Evolutionary conservation across 139 green algal genomes (phyloP).

Genomic region (Asterochloris sp.): DNA sequence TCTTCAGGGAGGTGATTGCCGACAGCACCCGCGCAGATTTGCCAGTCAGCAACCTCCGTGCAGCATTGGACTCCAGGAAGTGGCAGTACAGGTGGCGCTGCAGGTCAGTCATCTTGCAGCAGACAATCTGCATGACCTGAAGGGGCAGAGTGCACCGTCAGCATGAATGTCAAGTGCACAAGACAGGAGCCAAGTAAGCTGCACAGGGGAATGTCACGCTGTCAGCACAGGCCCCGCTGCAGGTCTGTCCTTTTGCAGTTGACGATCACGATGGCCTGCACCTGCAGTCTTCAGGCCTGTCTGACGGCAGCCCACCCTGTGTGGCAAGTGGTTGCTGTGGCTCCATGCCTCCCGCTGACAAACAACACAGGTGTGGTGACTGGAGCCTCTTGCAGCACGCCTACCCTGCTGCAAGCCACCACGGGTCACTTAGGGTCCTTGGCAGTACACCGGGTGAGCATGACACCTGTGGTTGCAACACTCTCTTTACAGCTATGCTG

Average conservation of each 20-base stretch:
- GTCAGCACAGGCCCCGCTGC: too few relatives aligned
- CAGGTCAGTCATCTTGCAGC: constrained; percentile 85
- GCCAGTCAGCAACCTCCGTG: constrained; percentile 58
- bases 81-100: constrained; percentile 88
- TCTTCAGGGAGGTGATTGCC: constrained; percentile 92
- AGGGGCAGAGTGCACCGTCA: background rate
- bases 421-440: too few relatives aligned
- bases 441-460: too few relatives aligned
- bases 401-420: too few relatives aligned
- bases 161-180: background rate
- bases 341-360: too few relatives aligned
- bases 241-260: too few relatives aligned
- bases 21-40: constrained; percentile 53
- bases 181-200: background rate
- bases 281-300: too few relatives aligned
- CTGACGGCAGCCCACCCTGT: too few relatives aligned
- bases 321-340: too few relatives aligned
- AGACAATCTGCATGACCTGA: constrained; percentile 93
- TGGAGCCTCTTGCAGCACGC: background rate
- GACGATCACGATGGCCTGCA: too few relatives aligned
- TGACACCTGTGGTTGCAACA: too few relatives aligned
- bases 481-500: too few relatives aligned
- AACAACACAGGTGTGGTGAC: background rate
- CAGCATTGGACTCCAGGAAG: constrained; percentile 88
- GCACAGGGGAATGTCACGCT: background rate